Percentiles rank a stretch among this genome's conserved stretches.
Conservation (phyloP, 2,329 filamentous ascomycete species). For the Penicillium brevicompactum region DNA sequence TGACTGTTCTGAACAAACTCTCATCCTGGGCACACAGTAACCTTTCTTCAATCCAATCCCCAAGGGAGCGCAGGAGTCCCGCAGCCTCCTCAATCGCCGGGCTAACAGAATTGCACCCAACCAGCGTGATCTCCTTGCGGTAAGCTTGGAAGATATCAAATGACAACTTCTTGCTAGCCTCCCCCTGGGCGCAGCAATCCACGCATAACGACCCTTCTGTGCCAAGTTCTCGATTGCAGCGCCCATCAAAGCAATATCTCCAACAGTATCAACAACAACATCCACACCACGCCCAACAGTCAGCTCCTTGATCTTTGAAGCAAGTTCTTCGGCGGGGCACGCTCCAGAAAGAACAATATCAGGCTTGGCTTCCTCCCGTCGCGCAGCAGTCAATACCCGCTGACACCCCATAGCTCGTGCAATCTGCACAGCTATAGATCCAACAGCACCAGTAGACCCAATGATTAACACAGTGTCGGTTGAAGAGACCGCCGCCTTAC, state of each 20-base stretch:
- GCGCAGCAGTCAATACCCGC: slow-evolving; percentile 26
- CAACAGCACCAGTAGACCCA: slow-evolving; percentile 32
- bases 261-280: slow-evolving; percentile 32
- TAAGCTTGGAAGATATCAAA: slow-evolving; percentile 24
- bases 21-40: slow-evolving; percentile 13
- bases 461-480: slow-evolving; percentile 32
- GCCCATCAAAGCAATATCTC: slow-evolving; percentile 27
- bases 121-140: slow-evolving; percentile 20
- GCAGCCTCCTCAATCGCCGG: slow-evolving; percentile 14
- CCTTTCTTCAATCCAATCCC: slow-evolving; percentile 15
- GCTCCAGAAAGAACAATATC: slow-evolving; percentile 16
- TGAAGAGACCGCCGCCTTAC: slow-evolving; percentile 18
- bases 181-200: slow-evolving; percentile 27
- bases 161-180: slow-evolving; percentile 6
- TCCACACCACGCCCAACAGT: slow-evolving; percentile 18
- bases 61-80: slow-evolving; percentile 10
- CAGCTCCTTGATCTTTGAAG: slow-evolving; percentile 2
- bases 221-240: slow-evolving; percentile 26
- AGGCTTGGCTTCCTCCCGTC: slow-evolving; percentile 17
- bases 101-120: slow-evolving; percentile 22
- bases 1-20: slow-evolving; percentile 6
- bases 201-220: slow-evolving; percentile 25
- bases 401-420: slow-evolving; percentile 26
- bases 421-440: slow-evolving; percentile 27
- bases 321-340: slow-evolving; percentile 1